Percentiles rank a stretch among this genome's conserved stretches.
These are phyloP conservation scores for Biscogniauxia sp. DNA, from an alignment of 2,329 filamentous ascomycete genomes.

Conservation along the genomic window DNA sequence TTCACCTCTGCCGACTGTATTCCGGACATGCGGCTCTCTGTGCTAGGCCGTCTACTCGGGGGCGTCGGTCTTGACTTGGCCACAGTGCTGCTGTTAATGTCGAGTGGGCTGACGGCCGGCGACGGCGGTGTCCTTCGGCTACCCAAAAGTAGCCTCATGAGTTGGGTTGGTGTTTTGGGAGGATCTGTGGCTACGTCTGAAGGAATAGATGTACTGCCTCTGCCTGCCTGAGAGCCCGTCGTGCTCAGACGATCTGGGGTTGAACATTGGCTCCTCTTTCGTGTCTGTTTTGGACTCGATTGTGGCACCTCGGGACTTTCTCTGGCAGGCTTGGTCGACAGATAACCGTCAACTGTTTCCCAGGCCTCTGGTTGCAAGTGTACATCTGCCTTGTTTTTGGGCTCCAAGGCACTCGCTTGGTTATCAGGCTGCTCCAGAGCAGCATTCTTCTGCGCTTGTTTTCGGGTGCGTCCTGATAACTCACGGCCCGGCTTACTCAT, in stretches of 20 bases:
- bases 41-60: constrained; percentile 1
- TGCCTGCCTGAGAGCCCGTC: not conserved
- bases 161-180: constrained; percentile 9
- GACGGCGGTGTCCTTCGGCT: constrained; percentile 7
- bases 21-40: constrained; percentile 7
- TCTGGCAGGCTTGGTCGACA: not conserved
- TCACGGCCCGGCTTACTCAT: not conserved
- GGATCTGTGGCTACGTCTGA: constrained; percentile 5
- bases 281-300: constrained; percentile 1
- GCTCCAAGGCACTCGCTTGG: not conserved
- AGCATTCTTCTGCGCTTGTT: not conserved
- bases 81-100: not conserved
- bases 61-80: constrained; percentile 1
- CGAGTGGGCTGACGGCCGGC: constrained; percentile 10
- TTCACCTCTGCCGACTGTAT: not conserved
- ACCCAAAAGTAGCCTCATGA: constrained; percentile 12
- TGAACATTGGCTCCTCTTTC: constrained; percentile 8
- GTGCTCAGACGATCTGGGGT: constrained; percentile 9
- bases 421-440: not conserved
- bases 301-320: not conserved
- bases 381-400: not conserved
- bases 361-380: not conserved
- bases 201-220: constrained; percentile 1
- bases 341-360: not conserved
- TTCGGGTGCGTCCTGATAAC: not conserved